Conservation (phyloP, 2,329 filamentous ascomycete species). For the Arthroderma uncinatum region DNA sequence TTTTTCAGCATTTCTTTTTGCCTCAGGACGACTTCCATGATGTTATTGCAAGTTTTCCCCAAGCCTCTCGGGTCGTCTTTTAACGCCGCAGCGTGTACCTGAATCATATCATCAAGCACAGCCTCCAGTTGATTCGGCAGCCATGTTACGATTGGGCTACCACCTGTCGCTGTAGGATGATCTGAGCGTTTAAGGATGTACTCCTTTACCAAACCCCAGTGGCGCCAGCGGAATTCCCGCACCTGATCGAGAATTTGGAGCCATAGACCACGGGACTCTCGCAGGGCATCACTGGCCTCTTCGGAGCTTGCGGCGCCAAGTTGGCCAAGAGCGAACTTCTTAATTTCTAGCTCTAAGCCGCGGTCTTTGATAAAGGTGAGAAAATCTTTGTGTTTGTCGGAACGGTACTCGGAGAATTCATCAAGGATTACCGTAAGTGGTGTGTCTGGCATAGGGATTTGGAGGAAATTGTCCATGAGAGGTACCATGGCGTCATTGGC, state of each 20-base stretch:
- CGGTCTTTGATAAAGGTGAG: neutral
- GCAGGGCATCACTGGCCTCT: neutral
- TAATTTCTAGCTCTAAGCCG: neutral
- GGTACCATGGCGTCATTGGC: conserved; percentile 2
- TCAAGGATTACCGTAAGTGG: neutral
- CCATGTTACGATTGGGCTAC: conserved; percentile 22
- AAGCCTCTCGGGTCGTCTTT: neutral
- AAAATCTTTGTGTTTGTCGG: conserved; percentile 2
- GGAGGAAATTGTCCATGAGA: neutral
- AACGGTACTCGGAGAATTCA: neutral
- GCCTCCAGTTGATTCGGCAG: conserved; percentile 39
- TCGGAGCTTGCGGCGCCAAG: neutral
- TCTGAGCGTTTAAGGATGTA: neutral
- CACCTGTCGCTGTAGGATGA: neutral
- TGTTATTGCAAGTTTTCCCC: neutral
- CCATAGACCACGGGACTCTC: neutral
- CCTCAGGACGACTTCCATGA: neutral
- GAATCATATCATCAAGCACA: conserved; percentile 33
- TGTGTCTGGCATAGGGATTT: neutral
- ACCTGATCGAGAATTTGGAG: conserved; percentile 1
- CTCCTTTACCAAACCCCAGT: neutral
- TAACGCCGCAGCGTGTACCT: neutral
- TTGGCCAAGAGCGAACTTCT: neutral
- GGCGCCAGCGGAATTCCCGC: neutral
- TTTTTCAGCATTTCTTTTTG: neutral